Evolutionary conservation across 768 basidiomycete genomes (phyloP).

Genomic region (Hemileccinum impolitum): DNA sequence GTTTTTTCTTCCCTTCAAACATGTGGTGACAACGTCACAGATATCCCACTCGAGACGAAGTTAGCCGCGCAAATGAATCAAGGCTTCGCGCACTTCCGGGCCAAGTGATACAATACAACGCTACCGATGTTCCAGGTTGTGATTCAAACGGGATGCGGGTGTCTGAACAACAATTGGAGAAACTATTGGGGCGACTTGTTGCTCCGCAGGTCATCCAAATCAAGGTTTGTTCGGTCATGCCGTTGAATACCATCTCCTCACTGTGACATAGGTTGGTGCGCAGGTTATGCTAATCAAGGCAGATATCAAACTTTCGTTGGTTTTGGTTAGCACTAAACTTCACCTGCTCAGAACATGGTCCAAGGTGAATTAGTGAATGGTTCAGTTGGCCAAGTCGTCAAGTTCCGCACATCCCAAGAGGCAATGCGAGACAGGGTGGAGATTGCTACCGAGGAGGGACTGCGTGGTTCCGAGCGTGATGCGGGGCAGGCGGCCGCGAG

Average conservation of each 20-base stretch:
- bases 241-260: background rate
- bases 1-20: background rate
- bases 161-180: conserved; percentile 37
- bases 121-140: conserved; percentile 44
- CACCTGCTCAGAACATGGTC: conserved; percentile 49
- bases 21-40: conserved; percentile 33
- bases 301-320: background rate
- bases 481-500: conserved; percentile 7
- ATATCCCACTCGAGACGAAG: conserved; percentile 68
- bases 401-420: conserved; percentile 43
- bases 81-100: conserved; percentile 47
- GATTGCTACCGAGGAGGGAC: conserved; percentile 36
- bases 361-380: conserved; percentile 74
- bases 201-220: conserved; percentile 44
- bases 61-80: conserved; percentile 60
- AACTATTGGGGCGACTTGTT: conserved; percentile 58
- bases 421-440: conserved; percentile 37
- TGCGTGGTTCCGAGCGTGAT: conserved; percentile 31
- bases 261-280: conserved; percentile 55
- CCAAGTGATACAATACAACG: conserved; percentile 36
- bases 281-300: conserved; percentile 87
- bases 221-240: conserved; percentile 38
- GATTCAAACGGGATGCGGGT: conserved; percentile 43
- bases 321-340: background rate
- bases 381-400: conserved; percentile 54